A percentile compares a stretch with the other conserved stretches of the same genome.
These are phyloP conservation scores for Colletotrichum liaoningense DNA, from an alignment of 2,329 filamentous ascomycete species.

Conservation along the genomic window DNA sequence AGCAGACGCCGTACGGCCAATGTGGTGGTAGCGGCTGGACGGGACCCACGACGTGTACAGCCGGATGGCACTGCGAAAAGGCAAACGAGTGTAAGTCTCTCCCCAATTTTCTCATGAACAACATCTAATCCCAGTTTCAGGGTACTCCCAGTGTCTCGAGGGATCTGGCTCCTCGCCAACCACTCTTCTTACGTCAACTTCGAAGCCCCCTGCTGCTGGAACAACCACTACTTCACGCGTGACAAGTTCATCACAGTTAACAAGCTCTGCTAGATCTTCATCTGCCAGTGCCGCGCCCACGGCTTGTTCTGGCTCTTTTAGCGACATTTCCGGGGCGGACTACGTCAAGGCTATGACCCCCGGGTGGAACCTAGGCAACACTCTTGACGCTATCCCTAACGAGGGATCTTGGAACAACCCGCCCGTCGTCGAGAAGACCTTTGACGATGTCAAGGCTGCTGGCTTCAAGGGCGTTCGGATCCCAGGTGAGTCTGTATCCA, in stretches of 20 bases:
- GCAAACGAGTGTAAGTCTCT: constrained; percentile 21
- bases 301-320: constrained; percentile 55
- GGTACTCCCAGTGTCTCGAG: constrained; percentile 35
- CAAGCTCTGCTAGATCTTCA: constrained; percentile 9
- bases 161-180: constrained; percentile 2
- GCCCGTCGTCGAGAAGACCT: constrained; percentile 59
- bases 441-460: constrained; percentile 61
- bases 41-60: constrained; percentile 23
- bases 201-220: not conserved
- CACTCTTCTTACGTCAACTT: constrained; percentile 11
- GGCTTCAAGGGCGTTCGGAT: constrained; percentile 70
- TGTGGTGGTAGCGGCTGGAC: constrained; percentile 32
- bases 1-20: constrained; percentile 26
- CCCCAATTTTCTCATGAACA: not conserved
- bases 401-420: constrained; percentile 71
- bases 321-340: constrained; percentile 55
- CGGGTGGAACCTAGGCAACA: constrained; percentile 72
- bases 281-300: constrained; percentile 15
- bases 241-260: not conserved
- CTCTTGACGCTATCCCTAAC: constrained; percentile 54
- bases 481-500: constrained; percentile 45
- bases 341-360: constrained; percentile 61
- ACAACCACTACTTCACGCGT: not conserved
- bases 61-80: constrained; percentile 29
- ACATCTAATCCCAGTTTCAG: not conserved